A percentile compares a stretch with the other conserved stretches of the same genome.
Evolutionary conservation across 306 rosid genomes (phyloP).

Genomic region (Castanopsis chinensis): DNA sequence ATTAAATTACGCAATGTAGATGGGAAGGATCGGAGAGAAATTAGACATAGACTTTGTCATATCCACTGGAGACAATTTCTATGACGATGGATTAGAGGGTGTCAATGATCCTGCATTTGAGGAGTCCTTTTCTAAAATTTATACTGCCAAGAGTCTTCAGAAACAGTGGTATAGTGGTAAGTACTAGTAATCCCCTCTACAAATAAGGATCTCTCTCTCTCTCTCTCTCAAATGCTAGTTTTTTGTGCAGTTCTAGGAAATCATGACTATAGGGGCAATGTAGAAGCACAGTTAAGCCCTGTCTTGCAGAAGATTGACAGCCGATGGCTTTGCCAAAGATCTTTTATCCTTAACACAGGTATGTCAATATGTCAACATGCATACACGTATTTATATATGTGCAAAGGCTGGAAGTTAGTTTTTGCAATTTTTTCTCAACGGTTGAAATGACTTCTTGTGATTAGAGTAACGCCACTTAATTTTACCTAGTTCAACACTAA

Average conservation of each 20-base stretch:
- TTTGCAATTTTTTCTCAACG: too few relatives aligned
- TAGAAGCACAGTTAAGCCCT: constrained; percentile 39
- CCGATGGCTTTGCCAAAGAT: constrained; percentile 48
- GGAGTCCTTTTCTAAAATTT: constrained; percentile 46
- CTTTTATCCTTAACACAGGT: constrained; percentile 36
- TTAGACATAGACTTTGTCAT: constrained; percentile 47
- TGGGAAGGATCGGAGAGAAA: constrained; percentile 42
- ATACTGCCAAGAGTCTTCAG: constrained; percentile 45
- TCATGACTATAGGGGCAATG: constrained; percentile 52
- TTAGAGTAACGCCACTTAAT: too few relatives aligned
- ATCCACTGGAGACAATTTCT: constrained; percentile 46
- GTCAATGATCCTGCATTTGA: constrained; percentile 38
- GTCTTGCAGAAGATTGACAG: constrained; percentile 22
- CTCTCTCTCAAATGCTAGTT: too few relatives aligned
- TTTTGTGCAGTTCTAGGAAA: constrained; percentile 42
- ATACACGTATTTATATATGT: too few relatives aligned
- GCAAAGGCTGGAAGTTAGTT: too few relatives aligned
- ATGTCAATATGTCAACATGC: too few relatives aligned
- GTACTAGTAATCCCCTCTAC: too few relatives aligned
- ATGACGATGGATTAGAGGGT: constrained; percentile 33
- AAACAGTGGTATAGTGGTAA: constrained; percentile 47
- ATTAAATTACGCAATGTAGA: constrained; percentile 12
- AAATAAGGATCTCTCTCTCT: too few relatives aligned
- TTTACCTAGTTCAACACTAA: too few relatives aligned
- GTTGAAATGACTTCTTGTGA: too few relatives aligned